Base-by-base conservation (phyloP, 805 yeast species). In the Lachancea waltii region DNA sequence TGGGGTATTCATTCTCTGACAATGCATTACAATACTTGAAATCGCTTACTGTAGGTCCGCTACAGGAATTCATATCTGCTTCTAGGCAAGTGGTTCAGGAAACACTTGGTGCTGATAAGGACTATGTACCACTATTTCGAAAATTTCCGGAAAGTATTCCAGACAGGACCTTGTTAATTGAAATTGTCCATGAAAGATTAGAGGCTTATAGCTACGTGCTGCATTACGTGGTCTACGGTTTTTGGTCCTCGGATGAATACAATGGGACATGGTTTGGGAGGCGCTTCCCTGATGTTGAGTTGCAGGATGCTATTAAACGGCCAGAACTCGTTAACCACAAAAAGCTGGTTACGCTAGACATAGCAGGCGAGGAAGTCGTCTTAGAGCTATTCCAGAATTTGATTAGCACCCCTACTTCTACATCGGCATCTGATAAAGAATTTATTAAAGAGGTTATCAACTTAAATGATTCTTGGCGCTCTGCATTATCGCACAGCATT, bases 101-200 rank as follows among this genome's bases (percentile, higher is more conserved):
- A 14, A 18, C 32, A 16, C 5, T 28, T 26, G 38, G 38, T 8
- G 32, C 38, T 11, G 33, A 35, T 13, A 21, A 16, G 15, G 28
- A 17, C 17, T 35, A 35, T 21, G 33, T 35, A 6, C 38, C 38
- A 15, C 30, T 35, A 14, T 35, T 35, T 28, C 38, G 38, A 17
- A 16, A 35, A 26, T 35, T 35, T 21, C 38, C 38, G 18, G 38
- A 35, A 14, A 19, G 26, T 15, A 28, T 35, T 27, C 38, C 38
- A 16, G 33, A 35, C 23, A 26, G 33, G 9, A n/a, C 11, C 28
- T 4, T 10, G 11, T 14, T 35, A 4, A 18, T 35, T 15, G 24
- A 18, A 9, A 26, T 26, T 26, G 27, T 26, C n/a, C 19, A 18
- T 20, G 33, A 28, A 19, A 26, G 17, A 11, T 16, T 35, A 4